Percentiles rank a stretch among this genome's conserved stretches.
These are phyloP conservation scores for Pseudogymnoascus sp. DNA, from an alignment of 2,329 filamentous ascomycete species.

Conservation along the genomic window DNA sequence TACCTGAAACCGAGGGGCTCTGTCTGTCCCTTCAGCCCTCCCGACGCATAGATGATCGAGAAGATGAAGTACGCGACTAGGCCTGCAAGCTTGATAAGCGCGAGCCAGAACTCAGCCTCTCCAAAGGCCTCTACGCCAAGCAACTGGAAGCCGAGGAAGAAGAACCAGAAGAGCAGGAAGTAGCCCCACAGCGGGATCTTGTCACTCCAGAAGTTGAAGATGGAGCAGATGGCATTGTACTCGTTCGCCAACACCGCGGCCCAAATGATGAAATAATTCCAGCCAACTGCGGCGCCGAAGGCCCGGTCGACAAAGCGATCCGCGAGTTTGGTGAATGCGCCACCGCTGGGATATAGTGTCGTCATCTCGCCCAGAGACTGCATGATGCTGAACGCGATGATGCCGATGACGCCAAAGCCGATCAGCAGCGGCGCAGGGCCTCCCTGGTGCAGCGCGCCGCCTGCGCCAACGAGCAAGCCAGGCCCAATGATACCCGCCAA, in stretches of 20 bases:
- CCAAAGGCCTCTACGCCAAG: constrained; percentile 68
- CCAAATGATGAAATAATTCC: constrained; percentile 68
- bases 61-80: constrained; percentile 68
- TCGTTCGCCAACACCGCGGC: constrained; percentile 60
- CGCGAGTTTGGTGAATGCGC: constrained; percentile 63
- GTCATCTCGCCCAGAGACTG: constrained; percentile 69
- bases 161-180: constrained; percentile 68
- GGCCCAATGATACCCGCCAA: constrained; percentile 52
- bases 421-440: constrained; percentile 67
- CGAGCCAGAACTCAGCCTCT: constrained; percentile 71
- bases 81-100: constrained; percentile 62
- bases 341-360: constrained; percentile 63
- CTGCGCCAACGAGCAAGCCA: constrained; percentile 64
- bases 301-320: constrained; percentile 66
- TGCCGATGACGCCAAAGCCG: constrained; percentile 64
- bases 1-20: constrained; percentile 58
- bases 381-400: constrained; percentile 51
- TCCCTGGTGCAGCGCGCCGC: constrained; percentile 59
- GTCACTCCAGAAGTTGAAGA: constrained; percentile 59
- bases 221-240: constrained; percentile 61
- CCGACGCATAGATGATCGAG: constrained; percentile 62
- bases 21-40: constrained; percentile 55
- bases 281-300: constrained; percentile 61
- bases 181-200: constrained; percentile 57
- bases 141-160: constrained; percentile 61